Conservation (phyloP, 768 basidiomycete species). For the Lactarius hatsudake region DNA sequence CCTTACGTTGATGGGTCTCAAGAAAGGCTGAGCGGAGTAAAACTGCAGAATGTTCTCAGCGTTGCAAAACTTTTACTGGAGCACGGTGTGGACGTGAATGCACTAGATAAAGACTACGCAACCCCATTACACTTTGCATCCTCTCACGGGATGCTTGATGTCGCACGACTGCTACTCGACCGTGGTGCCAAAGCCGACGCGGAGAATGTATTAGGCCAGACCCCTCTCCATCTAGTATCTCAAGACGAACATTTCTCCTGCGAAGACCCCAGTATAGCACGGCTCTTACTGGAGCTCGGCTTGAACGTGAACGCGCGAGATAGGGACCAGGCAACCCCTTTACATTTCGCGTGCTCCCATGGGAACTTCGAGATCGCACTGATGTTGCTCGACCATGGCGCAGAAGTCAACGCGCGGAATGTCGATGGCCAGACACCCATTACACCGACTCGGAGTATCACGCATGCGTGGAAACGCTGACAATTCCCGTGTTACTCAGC, state of each 20-base stretch:
- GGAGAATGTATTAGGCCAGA: background rate
- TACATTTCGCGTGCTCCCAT: background rate
- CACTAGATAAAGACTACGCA: background rate
- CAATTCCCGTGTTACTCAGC: too few relatives aligned
- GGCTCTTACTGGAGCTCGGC: background rate
- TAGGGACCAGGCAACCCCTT: background rate
- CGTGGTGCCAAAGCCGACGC: background rate
- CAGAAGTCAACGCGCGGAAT: too few relatives aligned
- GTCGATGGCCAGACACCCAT: too few relatives aligned
- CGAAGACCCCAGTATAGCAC: background rate
- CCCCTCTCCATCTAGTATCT: background rate
- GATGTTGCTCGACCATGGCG: too few relatives aligned
- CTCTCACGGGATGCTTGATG: background rate
- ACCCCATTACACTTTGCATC: background rate
- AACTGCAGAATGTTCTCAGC: background rate
- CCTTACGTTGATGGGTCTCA: too few relatives aligned
- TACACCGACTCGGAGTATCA: too few relatives aligned
- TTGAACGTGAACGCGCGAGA: background rate
- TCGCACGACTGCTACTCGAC: background rate
- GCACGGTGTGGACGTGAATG: background rate
- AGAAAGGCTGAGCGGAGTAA: background rate
- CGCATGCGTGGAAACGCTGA: too few relatives aligned
- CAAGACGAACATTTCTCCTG: fast-evolving
- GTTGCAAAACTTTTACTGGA: background rate
- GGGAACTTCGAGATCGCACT: background rate